A percentile compares a stretch with the other conserved stretches of the same genome.
Conservation (phyloP, 1,284 basidiomycete genomes). For the Acaromyces ingoldii region DNA sequence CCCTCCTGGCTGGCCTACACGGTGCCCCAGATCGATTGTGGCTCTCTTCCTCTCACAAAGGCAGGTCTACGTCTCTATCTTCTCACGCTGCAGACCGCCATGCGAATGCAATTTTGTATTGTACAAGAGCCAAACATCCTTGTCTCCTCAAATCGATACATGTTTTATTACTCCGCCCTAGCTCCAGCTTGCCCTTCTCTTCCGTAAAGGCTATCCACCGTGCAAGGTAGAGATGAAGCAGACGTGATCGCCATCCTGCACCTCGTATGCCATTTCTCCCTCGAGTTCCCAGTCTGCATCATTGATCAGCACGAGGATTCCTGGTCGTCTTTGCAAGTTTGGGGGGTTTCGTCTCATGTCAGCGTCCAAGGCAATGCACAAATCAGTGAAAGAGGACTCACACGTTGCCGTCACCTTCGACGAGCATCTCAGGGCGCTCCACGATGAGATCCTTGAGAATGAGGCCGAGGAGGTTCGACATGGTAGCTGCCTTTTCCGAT, state of each 20-base stretch:
- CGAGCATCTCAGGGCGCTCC: constrained; percentile 82
- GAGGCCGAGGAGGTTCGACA: constrained; percentile 72
- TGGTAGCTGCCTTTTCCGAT: constrained; percentile 55
- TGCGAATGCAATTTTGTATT: no score
- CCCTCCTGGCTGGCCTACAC: no score
- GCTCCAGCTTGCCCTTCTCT: no score
- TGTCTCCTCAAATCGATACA: no score
- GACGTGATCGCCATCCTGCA: constrained; percentile 78
- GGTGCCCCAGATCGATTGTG: no score
- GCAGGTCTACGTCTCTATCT: no score
- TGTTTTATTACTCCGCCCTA: no score
- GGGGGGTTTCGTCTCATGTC: background rate
- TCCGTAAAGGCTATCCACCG: constrained; percentile 63
- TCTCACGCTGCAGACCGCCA: no score
- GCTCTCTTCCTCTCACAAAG: no score
- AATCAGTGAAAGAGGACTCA: constrained; percentile 56
- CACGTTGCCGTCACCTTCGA: constrained; percentile 75
- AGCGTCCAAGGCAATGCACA: background rate
- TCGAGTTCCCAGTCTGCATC: constrained; percentile 98
- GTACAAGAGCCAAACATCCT: no score
- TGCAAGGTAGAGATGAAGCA: constrained; percentile 95
- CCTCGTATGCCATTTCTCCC: constrained; percentile 79
- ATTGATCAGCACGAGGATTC: constrained; percentile 90
- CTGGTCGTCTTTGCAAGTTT: constrained; percentile 69
- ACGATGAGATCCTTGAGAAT: constrained; percentile 73